A percentile compares a stretch with the other conserved stretches of the same genome.
Conservation (phyloP, 441 rosid species). For the Breynia disticha region DNA sequence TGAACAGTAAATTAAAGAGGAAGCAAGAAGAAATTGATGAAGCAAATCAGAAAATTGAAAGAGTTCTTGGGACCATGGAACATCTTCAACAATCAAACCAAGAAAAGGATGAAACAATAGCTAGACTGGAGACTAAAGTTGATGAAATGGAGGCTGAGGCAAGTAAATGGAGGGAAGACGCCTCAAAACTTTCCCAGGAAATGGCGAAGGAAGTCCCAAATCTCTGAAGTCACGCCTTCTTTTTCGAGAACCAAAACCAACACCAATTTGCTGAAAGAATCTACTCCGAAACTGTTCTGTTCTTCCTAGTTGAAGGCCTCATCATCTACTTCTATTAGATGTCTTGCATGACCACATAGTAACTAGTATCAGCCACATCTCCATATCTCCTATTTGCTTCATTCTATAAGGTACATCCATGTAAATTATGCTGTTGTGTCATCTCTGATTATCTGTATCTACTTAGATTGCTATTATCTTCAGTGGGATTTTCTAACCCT, state of each 20-base stretch:
- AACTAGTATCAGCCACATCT: too few species aligned
- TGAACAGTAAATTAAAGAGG: constrained; percentile 40
- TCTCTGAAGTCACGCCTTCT: constrained; percentile 29
- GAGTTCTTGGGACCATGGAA: constrained; percentile 39
- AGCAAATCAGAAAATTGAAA: constrained; percentile 38
- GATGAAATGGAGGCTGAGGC: constrained; percentile 40
- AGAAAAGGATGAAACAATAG: constrained; percentile 54
- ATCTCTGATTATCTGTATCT: too few species aligned
- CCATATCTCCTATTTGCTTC: too few species aligned
- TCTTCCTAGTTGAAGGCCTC: constrained; percentile 51
- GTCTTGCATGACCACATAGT: background rate
- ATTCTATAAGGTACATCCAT: too few species aligned
- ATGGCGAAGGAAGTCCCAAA: constrained; percentile 32
- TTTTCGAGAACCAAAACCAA: constrained; percentile 13
- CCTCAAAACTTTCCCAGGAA: constrained; percentile 35
- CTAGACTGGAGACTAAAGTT: constrained; percentile 31
- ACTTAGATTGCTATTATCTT: too few species aligned
- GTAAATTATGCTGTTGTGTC: too few species aligned
- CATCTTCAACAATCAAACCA: constrained; percentile 41
- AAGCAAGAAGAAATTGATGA: constrained; percentile 45
- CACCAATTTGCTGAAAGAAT: constrained; percentile 16
- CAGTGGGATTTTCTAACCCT: too few species aligned
- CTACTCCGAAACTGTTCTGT: constrained; percentile 61
- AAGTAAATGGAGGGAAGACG: constrained; percentile 31
- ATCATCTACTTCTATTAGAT: constrained; percentile 15